Base-by-base conservation (phyloP, 2,329 filamentous ascomycete species). In the Tothia fuscella region DNA sequence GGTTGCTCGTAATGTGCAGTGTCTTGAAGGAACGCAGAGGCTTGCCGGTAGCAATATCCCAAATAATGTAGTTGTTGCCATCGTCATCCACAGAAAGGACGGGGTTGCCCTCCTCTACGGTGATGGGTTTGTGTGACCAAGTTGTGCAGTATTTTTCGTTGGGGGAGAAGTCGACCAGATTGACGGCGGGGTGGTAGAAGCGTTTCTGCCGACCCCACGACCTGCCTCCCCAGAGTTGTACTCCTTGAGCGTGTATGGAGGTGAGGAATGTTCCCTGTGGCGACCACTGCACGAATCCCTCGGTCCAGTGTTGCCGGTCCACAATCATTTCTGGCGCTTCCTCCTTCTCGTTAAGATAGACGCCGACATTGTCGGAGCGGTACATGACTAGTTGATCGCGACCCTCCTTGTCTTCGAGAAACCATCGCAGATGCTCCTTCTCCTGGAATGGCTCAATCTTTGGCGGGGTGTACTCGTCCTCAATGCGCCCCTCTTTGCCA, bases 31-130 rank as follows among this genome's bases (percentile, higher is more conserved):
- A 96, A 49, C 91, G 83, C 38, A 98, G 73, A 43, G 89, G 86
- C 61, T 89, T 83, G 53, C 78, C 80, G 7, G 89, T 91, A 40
- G 84, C 82, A 48, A 96, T 80, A 56, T 96, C 89, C 91, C 91
- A 98, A 56, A 98, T 88, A 56, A 98, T 82, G 63, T 96, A 96
- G 73, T 96, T 95, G 73, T 96, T 96, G 63, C 91, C 91, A 54
- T 98, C 89, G 56, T 98, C 91, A 56, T 96, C 91, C 46, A 87
- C 45, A 13, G 64, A 64, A 5, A 70, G 70, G n/a, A 82, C 70
- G 2, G 83, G 81, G 61, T 93, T 82, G 49, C 83, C 82, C 53
- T 96, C 91, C 46, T 91, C 84, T 44, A 98, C 86, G 47, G 82
- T 78, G 56, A 98, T 93, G 19, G 91, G 87, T 38, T 86, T 77